These are phyloP conservation scores for Decorospora gaudefroyi DNA, from an alignment of 2,329 filamentous ascomycete genomes.

Conservation along the genomic window DNA sequence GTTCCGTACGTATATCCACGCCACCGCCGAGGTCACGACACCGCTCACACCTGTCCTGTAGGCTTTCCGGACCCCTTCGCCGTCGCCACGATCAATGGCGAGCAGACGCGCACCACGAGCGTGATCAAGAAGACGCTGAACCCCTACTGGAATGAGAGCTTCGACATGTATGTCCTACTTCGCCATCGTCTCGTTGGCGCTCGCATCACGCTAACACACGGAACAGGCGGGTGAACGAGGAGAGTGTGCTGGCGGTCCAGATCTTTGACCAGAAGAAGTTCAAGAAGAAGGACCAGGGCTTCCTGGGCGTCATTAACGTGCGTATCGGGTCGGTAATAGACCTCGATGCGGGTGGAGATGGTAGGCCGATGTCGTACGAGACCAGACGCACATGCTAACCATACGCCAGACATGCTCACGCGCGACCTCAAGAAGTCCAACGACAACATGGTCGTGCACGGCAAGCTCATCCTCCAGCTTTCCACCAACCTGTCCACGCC, in stretches of 20 bases:
- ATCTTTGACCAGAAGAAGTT: constrained; percentile 99
- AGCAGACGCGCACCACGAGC: constrained; percentile 96
- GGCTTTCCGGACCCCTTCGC: constrained; percentile 98
- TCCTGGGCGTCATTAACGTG: constrained; percentile 96
- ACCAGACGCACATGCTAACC: constrained; percentile 29
- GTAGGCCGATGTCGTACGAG: constrained; percentile 57
- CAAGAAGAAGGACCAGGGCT: constrained; percentile 99
- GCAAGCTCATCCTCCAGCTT: constrained; percentile 94
- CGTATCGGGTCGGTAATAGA: constrained; percentile 94
- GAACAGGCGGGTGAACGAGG: constrained; percentile 81
- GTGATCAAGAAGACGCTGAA: constrained; percentile 98
- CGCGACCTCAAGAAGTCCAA: constrained; percentile 96
- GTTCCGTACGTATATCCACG: constrained; percentile 71
- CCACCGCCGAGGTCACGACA: constrained; percentile 3
- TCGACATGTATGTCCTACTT: constrained; percentile 78
- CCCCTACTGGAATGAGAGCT: constrained; percentile 99
- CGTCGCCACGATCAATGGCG: constrained; percentile 93
- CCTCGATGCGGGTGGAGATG: constrained; percentile 84
- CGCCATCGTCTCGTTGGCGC: constrained; percentile 8
- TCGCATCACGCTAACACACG: constrained; percentile 30
- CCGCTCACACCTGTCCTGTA: constrained; percentile 52
- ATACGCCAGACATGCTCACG: constrained; percentile 82
- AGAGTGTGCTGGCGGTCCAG: constrained; percentile 95
- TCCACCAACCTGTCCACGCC: constrained; percentile 84
- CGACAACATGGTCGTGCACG: constrained; percentile 96